These are phyloP conservation scores for Fulvia fulva DNA, from an alignment of 2,329 filamentous ascomycete species.

Conservation along the genomic window DNA sequence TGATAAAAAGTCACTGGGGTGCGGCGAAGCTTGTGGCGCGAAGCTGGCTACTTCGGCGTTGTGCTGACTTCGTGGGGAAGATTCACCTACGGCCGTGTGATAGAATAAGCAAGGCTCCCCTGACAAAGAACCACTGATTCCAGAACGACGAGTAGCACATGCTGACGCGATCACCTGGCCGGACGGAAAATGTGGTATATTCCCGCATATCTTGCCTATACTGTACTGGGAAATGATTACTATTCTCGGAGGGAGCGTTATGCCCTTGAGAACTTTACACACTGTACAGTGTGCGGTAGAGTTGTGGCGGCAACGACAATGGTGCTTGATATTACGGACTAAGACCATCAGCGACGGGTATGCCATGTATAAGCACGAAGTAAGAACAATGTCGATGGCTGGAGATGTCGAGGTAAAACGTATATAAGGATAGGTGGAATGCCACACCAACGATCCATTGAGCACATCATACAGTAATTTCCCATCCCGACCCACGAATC, in stretches of 20 bases:
- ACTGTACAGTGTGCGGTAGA: neutral
- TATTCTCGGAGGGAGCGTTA: too few relatives aligned
- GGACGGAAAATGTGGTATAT: neutral
- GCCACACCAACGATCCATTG: neutral
- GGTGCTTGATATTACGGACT: neutral
- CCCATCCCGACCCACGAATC: neutral
- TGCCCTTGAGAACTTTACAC: neutral
- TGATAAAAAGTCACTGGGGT: too few relatives aligned
- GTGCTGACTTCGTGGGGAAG: neutral
- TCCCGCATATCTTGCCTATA: too few relatives aligned
- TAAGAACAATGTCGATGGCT: too few relatives aligned
- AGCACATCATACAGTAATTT: neutral
- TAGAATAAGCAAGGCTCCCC: neutral
- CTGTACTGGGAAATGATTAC: too few relatives aligned
- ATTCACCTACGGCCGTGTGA: neutral
- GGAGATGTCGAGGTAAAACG: too few relatives aligned
- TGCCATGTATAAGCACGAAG: too few relatives aligned
- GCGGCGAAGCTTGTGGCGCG: too few relatives aligned
- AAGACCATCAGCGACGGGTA: too few relatives aligned
- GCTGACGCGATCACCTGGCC: neutral
- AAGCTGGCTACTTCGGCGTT: too few relatives aligned
- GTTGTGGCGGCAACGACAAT: too few relatives aligned
- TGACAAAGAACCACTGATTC: neutral
- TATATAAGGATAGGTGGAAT: neutral
- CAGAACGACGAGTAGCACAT: neutral